Evolutionary conservation across 1,284 basidiomycete species (phyloP).

Genomic region (Heterobasidion occidentale): DNA sequence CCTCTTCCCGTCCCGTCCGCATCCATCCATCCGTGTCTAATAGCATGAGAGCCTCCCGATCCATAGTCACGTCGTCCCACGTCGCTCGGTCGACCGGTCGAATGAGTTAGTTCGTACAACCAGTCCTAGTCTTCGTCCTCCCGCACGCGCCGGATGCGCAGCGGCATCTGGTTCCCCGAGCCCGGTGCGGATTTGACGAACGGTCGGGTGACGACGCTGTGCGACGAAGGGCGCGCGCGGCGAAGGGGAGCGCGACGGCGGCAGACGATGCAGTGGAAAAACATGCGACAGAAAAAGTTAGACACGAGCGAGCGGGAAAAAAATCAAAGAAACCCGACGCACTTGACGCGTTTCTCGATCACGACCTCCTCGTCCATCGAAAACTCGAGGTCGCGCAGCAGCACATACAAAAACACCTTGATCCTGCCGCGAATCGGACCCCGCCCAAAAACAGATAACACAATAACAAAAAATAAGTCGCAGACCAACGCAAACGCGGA

Average conservation of each 20-base stretch:
- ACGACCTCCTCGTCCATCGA: conserved; percentile 41
- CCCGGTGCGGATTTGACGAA: conserved; percentile 41
- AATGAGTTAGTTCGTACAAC: too few species aligned
- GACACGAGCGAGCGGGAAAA: conserved; percentile 6
- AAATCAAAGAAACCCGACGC: too few species aligned
- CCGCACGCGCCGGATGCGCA: conserved; percentile 29
- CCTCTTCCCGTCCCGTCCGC: too few species aligned
- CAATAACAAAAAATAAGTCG: not conserved
- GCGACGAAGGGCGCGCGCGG: not conserved
- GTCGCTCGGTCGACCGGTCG: too few species aligned
- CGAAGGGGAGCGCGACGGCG: not conserved
- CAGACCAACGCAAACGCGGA: not conserved
- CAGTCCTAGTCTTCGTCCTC: not conserved
- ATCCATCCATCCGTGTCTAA: too few species aligned
- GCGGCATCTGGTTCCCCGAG: conserved; percentile 48
- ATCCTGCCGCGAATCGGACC: conserved; percentile 30
- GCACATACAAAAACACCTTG: conserved; percentile 51
- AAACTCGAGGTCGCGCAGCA: conserved; percentile 50
- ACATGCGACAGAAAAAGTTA: too few species aligned
- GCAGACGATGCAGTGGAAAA: not conserved
- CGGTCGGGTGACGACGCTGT: conserved; percentile 47
- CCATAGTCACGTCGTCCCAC: too few species aligned
- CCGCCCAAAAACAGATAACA: too few species aligned
- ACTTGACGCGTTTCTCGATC: conserved; percentile 61
- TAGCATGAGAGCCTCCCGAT: too few species aligned